These are phyloP conservation scores for Tremellales sp. DNA, from an alignment of 1,284 basidiomycete genomes.

Conservation along the genomic window DNA sequence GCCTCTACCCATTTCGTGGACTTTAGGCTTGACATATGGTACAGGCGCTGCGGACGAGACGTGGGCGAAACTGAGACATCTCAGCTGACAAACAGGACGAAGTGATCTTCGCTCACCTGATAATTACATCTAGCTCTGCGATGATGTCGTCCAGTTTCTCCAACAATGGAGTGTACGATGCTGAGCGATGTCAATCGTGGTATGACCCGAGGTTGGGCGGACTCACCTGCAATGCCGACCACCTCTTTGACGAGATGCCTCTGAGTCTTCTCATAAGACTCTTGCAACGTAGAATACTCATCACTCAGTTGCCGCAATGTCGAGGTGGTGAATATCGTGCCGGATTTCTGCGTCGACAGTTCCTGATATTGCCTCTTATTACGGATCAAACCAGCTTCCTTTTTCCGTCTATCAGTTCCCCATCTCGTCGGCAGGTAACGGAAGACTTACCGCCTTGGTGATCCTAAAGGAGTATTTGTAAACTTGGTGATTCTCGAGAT, in stretches of 20 bases:
- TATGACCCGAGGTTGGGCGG: too few species aligned
- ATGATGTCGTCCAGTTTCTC: slow-evolving; percentile 84
- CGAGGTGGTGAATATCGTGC: slow-evolving; percentile 87
- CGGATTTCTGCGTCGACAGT: slow-evolving; percentile 79
- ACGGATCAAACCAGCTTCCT: slow-evolving; percentile 78
- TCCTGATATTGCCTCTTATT: slow-evolving; percentile 74
- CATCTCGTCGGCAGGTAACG: neutral
- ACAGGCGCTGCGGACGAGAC: slow-evolving; percentile 82
- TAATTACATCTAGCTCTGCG: slow-evolving; percentile 86
- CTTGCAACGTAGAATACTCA: slow-evolving; percentile 56
- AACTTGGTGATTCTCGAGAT: slow-evolving; percentile 84
- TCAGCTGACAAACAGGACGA: too few species aligned
- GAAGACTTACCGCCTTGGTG: slow-evolving; percentile 72
- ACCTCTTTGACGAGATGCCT: slow-evolving; percentile 82
- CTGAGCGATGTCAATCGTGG: slow-evolving; percentile 47
- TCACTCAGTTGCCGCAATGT: slow-evolving; percentile 68
- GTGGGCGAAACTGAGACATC: slow-evolving; percentile 68
- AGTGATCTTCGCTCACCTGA: slow-evolving; percentile 59
- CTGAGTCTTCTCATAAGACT: slow-evolving; percentile 28
- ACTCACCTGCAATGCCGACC: slow-evolving; percentile 81
- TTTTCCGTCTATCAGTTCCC: neutral
- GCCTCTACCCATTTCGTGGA: slow-evolving; percentile 70
- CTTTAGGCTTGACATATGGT: slow-evolving; percentile 77
- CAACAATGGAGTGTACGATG: slow-evolving; percentile 84
- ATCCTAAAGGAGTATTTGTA: slow-evolving; percentile 94